phyloP scores from a whole-genome alignment of 345 rosid genomes.

The Boechera divaricarpa region DNA sequence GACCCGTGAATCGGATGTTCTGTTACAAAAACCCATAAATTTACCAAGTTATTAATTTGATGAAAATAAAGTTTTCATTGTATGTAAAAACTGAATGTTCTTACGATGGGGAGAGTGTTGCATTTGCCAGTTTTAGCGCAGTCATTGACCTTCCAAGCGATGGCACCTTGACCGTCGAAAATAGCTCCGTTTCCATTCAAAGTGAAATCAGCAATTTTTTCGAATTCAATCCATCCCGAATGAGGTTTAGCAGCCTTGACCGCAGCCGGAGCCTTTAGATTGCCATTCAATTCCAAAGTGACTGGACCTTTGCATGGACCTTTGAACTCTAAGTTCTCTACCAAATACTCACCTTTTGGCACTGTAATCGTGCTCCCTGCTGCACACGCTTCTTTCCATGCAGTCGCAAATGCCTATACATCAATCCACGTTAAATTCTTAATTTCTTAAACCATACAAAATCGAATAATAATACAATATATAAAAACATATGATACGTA shows the following conservation, averaged over 20 bases:
- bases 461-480: not conserved
- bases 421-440: not conserved
- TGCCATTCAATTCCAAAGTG: constrained; percentile 49
- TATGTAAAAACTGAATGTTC: constrained; percentile 1
- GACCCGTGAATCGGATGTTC: constrained; percentile 37
- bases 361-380: constrained; percentile 44
- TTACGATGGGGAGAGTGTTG: constrained; percentile 48
- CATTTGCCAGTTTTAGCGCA: constrained; percentile 43
- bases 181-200: constrained; percentile 49
- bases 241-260: constrained; percentile 8
- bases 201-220: constrained; percentile 36
- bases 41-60: not conserved
- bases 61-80: not conserved
- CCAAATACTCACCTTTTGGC: constrained; percentile 50
- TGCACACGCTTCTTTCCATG: constrained; percentile 50
- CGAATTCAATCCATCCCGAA: constrained; percentile 48
- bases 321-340: constrained; percentile 33
- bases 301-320: constrained; percentile 60
- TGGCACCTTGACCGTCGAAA: constrained; percentile 54
- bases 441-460: not conserved
- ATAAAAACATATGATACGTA: not conserved
- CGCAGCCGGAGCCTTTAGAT: constrained; percentile 46
- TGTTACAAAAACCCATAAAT: constrained; percentile 11
- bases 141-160: constrained; percentile 46
- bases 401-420: constrained; percentile 47